Percentiles rank a stretch among this genome's conserved stretches.
These are phyloP conservation scores for Puccinia hordei DNA, from an alignment of 1,284 basidiomycete genomes.

Conservation along the genomic window DNA sequence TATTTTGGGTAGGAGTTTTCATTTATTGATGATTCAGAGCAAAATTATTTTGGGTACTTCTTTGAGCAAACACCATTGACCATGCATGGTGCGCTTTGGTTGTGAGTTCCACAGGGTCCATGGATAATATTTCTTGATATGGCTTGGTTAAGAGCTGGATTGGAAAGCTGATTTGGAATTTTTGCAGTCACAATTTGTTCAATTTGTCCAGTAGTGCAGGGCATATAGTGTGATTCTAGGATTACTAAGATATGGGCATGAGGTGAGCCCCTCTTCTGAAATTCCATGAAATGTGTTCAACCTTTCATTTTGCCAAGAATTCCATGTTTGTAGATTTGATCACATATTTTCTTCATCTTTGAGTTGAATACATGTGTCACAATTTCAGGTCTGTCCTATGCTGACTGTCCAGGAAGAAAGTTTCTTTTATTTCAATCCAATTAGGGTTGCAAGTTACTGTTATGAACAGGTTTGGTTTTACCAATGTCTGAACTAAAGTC, in stretches of 20 bases:
- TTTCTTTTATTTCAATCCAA: no score
- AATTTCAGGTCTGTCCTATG: no score
- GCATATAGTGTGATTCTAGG: background rate
- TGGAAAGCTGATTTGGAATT: background rate
- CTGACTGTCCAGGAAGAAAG: no score
- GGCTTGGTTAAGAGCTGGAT: background rate
- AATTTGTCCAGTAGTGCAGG: background rate
- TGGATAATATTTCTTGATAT: background rate
- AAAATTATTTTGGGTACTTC: background rate
- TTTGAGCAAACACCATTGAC: no score
- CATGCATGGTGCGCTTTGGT: no score
- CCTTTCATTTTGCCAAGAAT: background rate
- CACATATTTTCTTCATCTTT: constrained; percentile 61
- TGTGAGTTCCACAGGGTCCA: no score
- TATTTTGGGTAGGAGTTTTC: constrained; percentile 4
- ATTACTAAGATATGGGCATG: no score
- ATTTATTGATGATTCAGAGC: background rate
- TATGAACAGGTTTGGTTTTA: no score
- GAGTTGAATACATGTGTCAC: constrained; percentile 62
- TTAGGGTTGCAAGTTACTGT: no score
- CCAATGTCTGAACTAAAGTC: no score
- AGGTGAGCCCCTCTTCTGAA: no score
- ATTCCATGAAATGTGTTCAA: no score
- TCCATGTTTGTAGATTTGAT: constrained; percentile 53
- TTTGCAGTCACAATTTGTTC: background rate